These are phyloP conservation scores for Sporothrix schenckii DNA, from an alignment of 2,329 filamentous ascomycete genomes.

Conservation along the genomic window DNA sequence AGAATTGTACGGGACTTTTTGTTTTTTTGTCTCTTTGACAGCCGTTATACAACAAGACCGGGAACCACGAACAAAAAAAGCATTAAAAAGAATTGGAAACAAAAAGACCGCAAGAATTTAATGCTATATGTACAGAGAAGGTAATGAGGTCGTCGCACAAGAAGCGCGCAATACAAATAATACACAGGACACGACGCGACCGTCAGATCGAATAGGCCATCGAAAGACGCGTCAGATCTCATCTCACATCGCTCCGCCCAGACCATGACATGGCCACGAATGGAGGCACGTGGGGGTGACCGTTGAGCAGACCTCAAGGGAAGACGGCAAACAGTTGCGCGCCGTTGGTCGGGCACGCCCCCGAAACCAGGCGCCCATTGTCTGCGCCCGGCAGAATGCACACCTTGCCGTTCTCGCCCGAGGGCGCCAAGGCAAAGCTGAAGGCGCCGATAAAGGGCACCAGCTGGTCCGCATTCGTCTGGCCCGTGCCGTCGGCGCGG, in stretches of 20 bases:
- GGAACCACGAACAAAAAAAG: neutral
- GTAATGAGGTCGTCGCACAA: neutral
- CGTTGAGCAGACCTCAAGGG: slow-evolving; percentile 24
- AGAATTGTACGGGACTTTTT: too few species aligned
- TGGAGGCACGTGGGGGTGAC: neutral
- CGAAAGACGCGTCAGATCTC: slow-evolving; percentile 11
- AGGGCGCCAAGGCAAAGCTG: slow-evolving; percentile 51
- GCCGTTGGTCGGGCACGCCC: slow-evolving; percentile 41
- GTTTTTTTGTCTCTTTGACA: neutral
- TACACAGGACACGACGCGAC: slow-evolving; percentile 9
- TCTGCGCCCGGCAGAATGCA: slow-evolving; percentile 49
- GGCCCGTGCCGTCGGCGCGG: slow-evolving; percentile 52
- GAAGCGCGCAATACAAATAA: slow-evolving; percentile 1
- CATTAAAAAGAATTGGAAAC: neutral
- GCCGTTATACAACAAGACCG: neutral
- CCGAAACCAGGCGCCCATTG: slow-evolving; percentile 39
- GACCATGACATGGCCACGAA: neutral
- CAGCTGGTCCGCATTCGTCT: slow-evolving; percentile 54
- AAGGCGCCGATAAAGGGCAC: slow-evolving; percentile 51
- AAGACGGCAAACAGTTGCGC: slow-evolving; percentile 42
- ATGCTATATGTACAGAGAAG: slow-evolving; percentile 7
- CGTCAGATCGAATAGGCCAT: neutral
- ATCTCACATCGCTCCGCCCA: neutral
- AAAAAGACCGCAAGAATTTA: neutral
- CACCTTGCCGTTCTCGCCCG: slow-evolving; percentile 48